Evolutionary conservation across 495 filamentous ascomycete genomes (phyloP).

Genomic region (Aspergillus saccharolyticus): DNA sequence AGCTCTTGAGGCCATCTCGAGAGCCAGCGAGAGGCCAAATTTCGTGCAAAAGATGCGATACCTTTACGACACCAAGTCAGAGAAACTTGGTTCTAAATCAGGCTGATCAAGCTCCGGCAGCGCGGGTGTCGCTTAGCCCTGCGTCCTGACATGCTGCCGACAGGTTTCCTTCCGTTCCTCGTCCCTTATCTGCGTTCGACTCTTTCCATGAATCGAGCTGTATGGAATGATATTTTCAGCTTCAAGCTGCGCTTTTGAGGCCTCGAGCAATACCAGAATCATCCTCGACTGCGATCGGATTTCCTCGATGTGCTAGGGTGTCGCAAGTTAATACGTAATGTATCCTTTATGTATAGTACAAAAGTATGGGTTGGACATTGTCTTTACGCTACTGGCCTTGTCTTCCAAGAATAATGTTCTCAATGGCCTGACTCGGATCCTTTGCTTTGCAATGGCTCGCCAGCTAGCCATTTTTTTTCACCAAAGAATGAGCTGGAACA

Average conservation of each 20-base stretch:
- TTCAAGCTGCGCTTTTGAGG: background rate
- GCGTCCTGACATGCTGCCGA: too few relatives aligned
- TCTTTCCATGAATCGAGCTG: background rate
- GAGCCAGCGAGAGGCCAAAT: background rate
- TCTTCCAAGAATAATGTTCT: constrained; percentile 8
- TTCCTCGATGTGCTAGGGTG: too few relatives aligned
- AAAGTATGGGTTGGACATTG: constrained; percentile 34
- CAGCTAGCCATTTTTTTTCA: background rate
- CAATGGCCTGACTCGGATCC: background rate
- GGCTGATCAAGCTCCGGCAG: background rate
- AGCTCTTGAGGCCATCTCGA: background rate
- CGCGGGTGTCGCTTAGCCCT: too few relatives aligned
- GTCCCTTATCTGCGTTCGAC: background rate
- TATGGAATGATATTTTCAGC: background rate
- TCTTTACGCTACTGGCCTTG: constrained; percentile 1
- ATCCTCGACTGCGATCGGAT: background rate
- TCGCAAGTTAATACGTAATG: too few relatives aligned
- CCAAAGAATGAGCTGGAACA: background rate
- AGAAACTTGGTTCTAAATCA: background rate
- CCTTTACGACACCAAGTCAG: constrained; percentile 27
- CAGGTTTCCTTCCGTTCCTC: background rate
- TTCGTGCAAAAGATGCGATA: constrained; percentile 35
- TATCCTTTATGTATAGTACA: constrained; percentile 38
- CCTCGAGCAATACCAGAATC: background rate
- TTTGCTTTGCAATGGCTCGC: background rate